Evolutionary conservation across 441 rosid species (phyloP).

Genomic region (Pelargonium citronellum): DNA sequence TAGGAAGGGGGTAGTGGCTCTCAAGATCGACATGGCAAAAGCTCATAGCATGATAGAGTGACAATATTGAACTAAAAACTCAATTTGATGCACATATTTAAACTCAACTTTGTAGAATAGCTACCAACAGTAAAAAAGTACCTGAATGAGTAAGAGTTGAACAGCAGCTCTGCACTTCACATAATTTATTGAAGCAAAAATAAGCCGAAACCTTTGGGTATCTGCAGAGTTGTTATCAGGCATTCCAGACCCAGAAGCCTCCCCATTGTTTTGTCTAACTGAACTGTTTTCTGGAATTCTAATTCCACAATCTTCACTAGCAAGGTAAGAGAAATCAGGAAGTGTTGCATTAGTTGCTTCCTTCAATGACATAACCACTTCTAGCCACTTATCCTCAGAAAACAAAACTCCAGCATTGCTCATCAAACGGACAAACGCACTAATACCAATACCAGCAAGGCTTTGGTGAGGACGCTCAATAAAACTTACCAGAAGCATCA

Average conservation of each 20-base stretch:
- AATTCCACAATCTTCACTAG: conserved; percentile 41
- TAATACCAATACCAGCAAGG: conserved; percentile 98
- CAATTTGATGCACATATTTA: too few species aligned
- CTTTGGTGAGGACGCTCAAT: conserved; percentile 99
- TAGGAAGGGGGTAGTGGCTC: too few species aligned
- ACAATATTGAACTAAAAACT: too few species aligned
- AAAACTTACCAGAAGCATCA: conserved; percentile 85
- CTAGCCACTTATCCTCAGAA: conserved; percentile 90
- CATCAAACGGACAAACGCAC: conserved; percentile 98
- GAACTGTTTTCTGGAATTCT: conserved; percentile 30
- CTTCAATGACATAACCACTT: conserved; percentile 82
- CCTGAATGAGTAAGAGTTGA: conserved; percentile 97
- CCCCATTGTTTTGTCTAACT: conserved; percentile 36
- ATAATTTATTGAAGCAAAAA: conserved; percentile 68
- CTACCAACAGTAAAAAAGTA: conserved; percentile 17
- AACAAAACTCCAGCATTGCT: conserved; percentile 88
- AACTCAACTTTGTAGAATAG: too few species aligned
- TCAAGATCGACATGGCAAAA: too few species aligned
- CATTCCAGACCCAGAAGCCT: conserved; percentile 32
- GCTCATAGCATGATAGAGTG: too few species aligned
- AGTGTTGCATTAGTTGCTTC: conserved; percentile 85
- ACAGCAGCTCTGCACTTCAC: conserved; percentile 99
- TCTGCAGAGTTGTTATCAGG: conserved; percentile 47
- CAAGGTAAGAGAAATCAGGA: conserved; percentile 76
- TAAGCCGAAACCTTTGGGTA: conserved; percentile 39